Percentiles rank a stretch among this genome's conserved stretches.
Conservation (phyloP, 1,284 basidiomycete genomes). For the Pascua guehoae region DNA sequence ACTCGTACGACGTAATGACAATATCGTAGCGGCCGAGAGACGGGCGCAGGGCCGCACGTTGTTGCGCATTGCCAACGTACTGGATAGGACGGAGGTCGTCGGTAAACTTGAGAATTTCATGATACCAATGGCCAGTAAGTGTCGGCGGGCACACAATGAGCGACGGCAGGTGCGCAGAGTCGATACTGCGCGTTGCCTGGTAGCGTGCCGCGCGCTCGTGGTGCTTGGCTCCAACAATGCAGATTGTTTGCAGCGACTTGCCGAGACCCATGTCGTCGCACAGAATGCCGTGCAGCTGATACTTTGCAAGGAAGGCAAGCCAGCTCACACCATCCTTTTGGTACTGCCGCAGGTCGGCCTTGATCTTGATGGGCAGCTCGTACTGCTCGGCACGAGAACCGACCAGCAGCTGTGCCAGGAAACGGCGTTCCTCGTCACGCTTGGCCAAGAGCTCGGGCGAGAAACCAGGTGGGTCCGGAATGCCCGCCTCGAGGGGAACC, state of each 20-base stretch:
- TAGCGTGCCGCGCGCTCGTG: slow-evolving; percentile 74
- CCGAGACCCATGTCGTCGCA: slow-evolving; percentile 99
- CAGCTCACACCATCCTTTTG: slow-evolving; percentile 99
- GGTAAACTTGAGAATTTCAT: slow-evolving; percentile 92
- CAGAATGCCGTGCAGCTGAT: slow-evolving; percentile 94
- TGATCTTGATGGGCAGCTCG: slow-evolving; percentile 78
- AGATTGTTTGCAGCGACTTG: slow-evolving; percentile 97
- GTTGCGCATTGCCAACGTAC: slow-evolving; percentile 85
- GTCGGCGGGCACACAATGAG: slow-evolving; percentile 97
- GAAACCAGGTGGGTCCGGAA: slow-evolving; percentile 92
- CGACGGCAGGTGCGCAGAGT: slow-evolving; percentile 83
- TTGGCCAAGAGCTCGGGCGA: slow-evolving; percentile 82
- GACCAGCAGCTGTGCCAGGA: slow-evolving; percentile 89
- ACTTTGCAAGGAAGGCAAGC: slow-evolving; percentile 94
- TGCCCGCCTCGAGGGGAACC: slow-evolving; percentile 95
- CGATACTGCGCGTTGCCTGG: slow-evolving; percentile 66
- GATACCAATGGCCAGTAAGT: slow-evolving; percentile 96
- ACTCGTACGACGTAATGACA: slow-evolving; percentile 95
- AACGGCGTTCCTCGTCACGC: slow-evolving; percentile 82
- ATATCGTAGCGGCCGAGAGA: slow-evolving; percentile 72
- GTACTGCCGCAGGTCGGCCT: slow-evolving; percentile 92
- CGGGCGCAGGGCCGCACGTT: slow-evolving; percentile 69
- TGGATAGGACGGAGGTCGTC: slow-evolving; percentile 72
- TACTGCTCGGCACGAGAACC: slow-evolving; percentile 94
- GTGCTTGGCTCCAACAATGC: slow-evolving; percentile 92